Evolutionary conservation across 441 rosid genomes (phyloP).

Genomic region (Syzygium malaccense): DNA sequence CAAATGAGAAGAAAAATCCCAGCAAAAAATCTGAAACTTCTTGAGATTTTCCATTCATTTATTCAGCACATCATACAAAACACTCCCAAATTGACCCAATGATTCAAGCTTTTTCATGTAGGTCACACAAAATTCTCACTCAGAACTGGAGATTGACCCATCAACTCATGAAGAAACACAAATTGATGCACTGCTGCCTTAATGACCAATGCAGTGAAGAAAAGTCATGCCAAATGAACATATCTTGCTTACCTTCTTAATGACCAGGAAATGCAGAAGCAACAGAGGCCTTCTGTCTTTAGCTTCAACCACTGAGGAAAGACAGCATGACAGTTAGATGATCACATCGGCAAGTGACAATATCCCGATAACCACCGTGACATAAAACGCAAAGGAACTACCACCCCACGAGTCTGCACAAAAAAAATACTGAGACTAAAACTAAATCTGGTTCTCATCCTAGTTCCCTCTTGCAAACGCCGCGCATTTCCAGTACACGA

Average conservation of each 20-base stretch:
- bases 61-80: not conserved
- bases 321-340: too few relatives aligned
- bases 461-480: not conserved
- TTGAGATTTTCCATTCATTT: fast-evolving
- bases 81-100: not conserved
- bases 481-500: not conserved
- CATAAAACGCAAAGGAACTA: too few relatives aligned
- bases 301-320: too few relatives aligned
- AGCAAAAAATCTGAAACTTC: not conserved
- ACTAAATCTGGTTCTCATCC: not conserved
- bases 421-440: not conserved
- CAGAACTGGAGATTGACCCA: not conserved
- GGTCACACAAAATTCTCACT: not conserved
- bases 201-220: not conserved
- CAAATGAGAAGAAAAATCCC: not conserved
- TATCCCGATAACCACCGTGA: too few relatives aligned
- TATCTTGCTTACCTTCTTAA: too few relatives aligned
- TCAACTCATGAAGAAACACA: not conserved
- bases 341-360: too few relatives aligned
- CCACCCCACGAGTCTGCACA: too few relatives aligned
- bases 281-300: too few relatives aligned
- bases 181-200: not conserved
- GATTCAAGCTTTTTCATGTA: not conserved
- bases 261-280: too few relatives aligned
- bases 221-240: too few relatives aligned